These are phyloP conservation scores for Podila minutissima DNA, from an alignment of 192 early-diverging fungal genomes.

Conservation along the genomic window DNA sequence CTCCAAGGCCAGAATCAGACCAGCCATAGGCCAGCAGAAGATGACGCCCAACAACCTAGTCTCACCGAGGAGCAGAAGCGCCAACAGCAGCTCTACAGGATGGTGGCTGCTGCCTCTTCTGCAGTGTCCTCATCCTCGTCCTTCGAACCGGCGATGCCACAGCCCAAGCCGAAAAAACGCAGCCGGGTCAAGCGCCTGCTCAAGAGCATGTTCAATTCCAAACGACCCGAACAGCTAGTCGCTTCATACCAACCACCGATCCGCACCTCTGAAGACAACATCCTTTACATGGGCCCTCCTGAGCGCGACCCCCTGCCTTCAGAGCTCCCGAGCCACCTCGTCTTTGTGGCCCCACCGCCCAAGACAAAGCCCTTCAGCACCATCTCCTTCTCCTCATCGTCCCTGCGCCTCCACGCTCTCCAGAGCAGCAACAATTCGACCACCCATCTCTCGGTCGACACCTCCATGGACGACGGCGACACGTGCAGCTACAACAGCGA, in stretches of 20 bases:
- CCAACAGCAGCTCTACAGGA: not conserved
- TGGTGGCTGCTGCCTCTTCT: not conserved
- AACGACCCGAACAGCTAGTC: not conserved
- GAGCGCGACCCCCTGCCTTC: conserved; percentile 24
- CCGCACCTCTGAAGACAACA: conserved; percentile 20
- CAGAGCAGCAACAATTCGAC: not conserved
- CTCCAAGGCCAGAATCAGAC: not conserved
- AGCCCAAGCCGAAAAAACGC: not conserved
- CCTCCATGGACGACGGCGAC: not conserved
- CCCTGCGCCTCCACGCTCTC: not conserved
- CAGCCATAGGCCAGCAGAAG: not conserved
- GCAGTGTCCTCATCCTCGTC: not conserved
- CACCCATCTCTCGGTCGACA: not conserved
- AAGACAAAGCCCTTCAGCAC: not conserved
- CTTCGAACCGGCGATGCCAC: not conserved
- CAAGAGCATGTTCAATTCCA: not conserved
- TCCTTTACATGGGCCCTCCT: conserved; percentile 16
- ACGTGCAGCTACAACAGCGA: conserved; percentile 4
- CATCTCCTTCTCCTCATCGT: not conserved
- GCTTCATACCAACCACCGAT: not conserved
- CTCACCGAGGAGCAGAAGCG: not conserved
- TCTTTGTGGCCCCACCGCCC: not conserved
- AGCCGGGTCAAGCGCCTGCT: not conserved
- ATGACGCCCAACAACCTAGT: not conserved
- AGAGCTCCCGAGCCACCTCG: conserved; percentile 19